Conservation (phyloP, 805 yeast species). For the Blastobotrys chiropterorum region DNA sequence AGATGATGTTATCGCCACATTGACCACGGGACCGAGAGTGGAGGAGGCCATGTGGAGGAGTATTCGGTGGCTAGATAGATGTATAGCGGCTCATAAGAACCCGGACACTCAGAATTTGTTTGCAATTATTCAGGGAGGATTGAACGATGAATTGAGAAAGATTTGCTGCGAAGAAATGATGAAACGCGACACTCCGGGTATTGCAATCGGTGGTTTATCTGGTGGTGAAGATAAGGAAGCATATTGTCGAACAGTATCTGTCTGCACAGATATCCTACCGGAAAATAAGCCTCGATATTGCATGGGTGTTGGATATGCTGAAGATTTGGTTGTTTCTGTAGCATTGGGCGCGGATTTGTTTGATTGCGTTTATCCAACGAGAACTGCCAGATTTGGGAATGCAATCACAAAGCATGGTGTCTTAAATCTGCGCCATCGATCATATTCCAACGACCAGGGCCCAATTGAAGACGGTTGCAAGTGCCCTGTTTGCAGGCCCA, state of each 20-base stretch:
- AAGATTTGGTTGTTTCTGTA: slow-evolving; percentile 40
- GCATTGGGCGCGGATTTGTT: slow-evolving; percentile 43
- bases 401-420: slow-evolving; percentile 37
- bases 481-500: slow-evolving; percentile 36
- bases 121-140: slow-evolving; percentile 42
- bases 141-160: slow-evolving; percentile 34
- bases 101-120: slow-evolving; percentile 39
- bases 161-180: slow-evolving; percentile 39
- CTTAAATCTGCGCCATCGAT: slow-evolving; percentile 32
- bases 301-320: slow-evolving; percentile 45
- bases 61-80: slow-evolving; percentile 40
- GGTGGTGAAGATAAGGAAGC: slow-evolving; percentile 40
- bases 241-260: slow-evolving; percentile 36
- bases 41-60: slow-evolving; percentile 42
- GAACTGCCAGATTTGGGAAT: slow-evolving; percentile 41
- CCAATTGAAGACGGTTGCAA: slow-evolving; percentile 37
- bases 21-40: slow-evolving; percentile 40
- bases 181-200: slow-evolving; percentile 40
- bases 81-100: slow-evolving; percentile 38
- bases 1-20: slow-evolving; percentile 40
- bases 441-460: slow-evolving; percentile 30
- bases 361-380: slow-evolving; percentile 42
- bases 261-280: slow-evolving; percentile 38
- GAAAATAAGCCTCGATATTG: slow-evolving; percentile 38
- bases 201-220: slow-evolving; percentile 42